These are phyloP conservation scores for Globisporangium yorkense DNA, from an alignment of 352 stramenopile species.

Conservation along the genomic window DNA sequence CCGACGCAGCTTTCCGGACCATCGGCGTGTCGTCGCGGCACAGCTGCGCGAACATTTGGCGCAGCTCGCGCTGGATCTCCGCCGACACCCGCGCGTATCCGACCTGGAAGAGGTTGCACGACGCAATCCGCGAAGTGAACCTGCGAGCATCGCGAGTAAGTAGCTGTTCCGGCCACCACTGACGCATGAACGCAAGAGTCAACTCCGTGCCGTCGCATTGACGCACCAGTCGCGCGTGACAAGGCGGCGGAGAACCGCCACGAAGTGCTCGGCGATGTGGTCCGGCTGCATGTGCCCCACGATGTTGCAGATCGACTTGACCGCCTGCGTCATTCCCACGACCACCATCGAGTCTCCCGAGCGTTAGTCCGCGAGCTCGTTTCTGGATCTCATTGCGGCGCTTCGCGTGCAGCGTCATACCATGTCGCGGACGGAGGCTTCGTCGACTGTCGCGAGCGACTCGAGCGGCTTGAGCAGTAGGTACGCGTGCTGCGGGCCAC, in stretches of 20 bases:
- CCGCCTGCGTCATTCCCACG: slow-evolving; percentile 35
- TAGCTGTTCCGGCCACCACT: neutral
- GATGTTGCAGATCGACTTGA: slow-evolving; percentile 87
- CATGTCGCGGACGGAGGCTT: slow-evolving; percentile 92
- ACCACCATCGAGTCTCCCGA: neutral
- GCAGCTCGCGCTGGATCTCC: slow-evolving; percentile 76
- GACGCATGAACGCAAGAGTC: neutral
- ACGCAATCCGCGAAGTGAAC: slow-evolving; percentile 84
- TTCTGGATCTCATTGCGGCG: no score
- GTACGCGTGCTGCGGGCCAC: slow-evolving; percentile 81
- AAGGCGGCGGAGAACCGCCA: slow-evolving; percentile 91
- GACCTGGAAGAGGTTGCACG: slow-evolving; percentile 78
- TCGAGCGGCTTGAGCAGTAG: slow-evolving; percentile 94
- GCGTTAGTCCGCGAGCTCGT: neutral
- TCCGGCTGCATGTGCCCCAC: slow-evolving; percentile 80
- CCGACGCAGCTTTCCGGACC: slow-evolving; percentile 91
- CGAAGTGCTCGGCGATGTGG: slow-evolving; percentile 88
- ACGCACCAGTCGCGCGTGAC: slow-evolving; percentile 96
- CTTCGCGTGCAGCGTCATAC: slow-evolving; percentile 9
- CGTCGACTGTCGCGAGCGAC: slow-evolving; percentile 90
- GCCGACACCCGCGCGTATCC: slow-evolving; percentile 49
- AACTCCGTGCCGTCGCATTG: no score
- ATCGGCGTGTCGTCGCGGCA: slow-evolving; percentile 97
- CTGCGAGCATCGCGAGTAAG: slow-evolving; percentile 7
- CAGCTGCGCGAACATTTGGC: slow-evolving; percentile 90